phyloP scores from a whole-genome alignment of 768 basidiomycete species.

The Lactarius quietus region DNA sequence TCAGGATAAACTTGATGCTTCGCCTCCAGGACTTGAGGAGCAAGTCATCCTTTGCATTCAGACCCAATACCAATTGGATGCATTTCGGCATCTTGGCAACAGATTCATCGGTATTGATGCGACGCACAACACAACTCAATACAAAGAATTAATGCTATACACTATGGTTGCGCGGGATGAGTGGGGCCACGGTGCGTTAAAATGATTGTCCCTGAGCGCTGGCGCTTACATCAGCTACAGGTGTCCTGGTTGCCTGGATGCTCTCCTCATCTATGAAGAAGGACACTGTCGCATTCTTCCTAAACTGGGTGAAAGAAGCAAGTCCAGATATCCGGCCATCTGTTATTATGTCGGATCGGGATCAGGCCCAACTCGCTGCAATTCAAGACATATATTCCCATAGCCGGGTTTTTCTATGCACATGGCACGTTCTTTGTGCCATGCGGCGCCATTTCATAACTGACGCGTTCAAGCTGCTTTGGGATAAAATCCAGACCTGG shows the following conservation, averaged over 20 bases:
- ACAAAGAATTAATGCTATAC: no score
- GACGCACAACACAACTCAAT: no score
- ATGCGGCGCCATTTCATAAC: not conserved
- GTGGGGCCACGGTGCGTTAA: no score
- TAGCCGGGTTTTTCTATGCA: not conserved
- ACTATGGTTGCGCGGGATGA: no score
- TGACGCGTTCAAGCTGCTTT: not conserved
- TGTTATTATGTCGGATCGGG: not conserved
- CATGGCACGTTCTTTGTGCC: not conserved
- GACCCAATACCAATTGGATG: no score
- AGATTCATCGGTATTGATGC: no score
- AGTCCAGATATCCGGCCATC: not conserved
- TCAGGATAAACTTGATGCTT: no score
- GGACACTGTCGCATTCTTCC: not conserved
- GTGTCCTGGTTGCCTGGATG: slow-evolving; percentile 1
- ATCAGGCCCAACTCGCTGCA: not conserved
- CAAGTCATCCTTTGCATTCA: no score
- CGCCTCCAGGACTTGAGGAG: no score
- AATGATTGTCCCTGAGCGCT: no score
- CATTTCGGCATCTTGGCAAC: no score
- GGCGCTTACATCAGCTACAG: not conserved
- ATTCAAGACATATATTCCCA: not conserved
- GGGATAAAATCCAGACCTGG: not conserved
- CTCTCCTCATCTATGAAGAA: no score
- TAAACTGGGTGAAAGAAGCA: not conserved